Evolutionary conservation across 1,139 yeast genomes (phyloP), one percentile per base, ranked within the genome.

Genomic region (Barnettozyma hawaiiensis): DNA sequence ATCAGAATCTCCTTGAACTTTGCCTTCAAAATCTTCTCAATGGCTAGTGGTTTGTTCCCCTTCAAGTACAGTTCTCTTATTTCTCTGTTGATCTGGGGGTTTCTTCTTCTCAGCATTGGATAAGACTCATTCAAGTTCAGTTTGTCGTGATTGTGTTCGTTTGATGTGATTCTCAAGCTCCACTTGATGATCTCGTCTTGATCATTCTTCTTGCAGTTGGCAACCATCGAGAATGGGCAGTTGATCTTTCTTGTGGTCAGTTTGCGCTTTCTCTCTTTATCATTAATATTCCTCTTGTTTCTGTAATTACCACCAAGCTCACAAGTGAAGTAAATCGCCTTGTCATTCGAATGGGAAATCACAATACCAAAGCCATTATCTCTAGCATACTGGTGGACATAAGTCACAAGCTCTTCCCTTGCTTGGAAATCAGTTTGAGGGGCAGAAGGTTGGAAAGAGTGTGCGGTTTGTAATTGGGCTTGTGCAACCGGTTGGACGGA

Each of bases 21-120:
- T 6, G 48, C 44, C 39, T 56, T 56, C 33, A 56, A 31, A 8
- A 50, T 22, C 38, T 47, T 56, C 35, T 56, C 60, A 45, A 56
- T 56, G n/a, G 48, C 49, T 18, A 54, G 35, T n/a, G 60, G 60
- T 40, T 56, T 56, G 42, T 55, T 48, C 14, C 60, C 60, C 38
- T 56, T 53, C 32, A 52, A 36, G 38, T 56, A 56, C 12, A 56
- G 26, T 31, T 53, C 57, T 47, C 60, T 56, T 35, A 56, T 56
- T 38, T 52, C 54, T 41, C 58, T 55, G 40, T 56, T 56, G 21
- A 56, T 54, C 34, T 55, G 59, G 7, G 60, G 58, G 36, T 53
- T 55, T 53, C 60, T 54, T 53, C 59, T 54, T 54, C 60, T 54
- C 40, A 56, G 38, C 56, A 51, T 54, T 39, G 60, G 60, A 49